Base-by-base conservation (phyloP, 208 protist species). In the Leishmania major region DNA sequence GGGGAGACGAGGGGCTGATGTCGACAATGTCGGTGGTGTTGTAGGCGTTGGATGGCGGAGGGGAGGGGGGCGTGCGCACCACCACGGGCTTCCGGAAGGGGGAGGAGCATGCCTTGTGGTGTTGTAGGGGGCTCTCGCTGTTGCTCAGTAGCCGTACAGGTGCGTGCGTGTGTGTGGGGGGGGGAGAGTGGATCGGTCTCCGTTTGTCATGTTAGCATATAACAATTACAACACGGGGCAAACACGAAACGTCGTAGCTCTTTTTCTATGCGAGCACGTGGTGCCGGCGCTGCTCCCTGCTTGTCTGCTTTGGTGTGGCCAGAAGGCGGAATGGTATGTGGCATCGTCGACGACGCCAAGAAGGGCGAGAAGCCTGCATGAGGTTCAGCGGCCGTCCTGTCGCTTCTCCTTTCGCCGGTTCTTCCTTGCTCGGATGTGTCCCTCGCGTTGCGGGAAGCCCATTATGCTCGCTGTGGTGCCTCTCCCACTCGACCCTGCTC, bases 381-480 rank as follows among this genome's bases (percentile, higher is more conserved):
- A 28, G 15, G 37, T 15, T 47, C 15, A 2, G 35, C 7, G 31
- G 40, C 67, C 43, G 67, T 47, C 35, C 3, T n/a, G 67, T 66
- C 31, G 64, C n/a, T n/a, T 80, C 49, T 0, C 64, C 78, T 55
- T 49, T 81, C 77, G 64, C 25, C 47, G 49, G 71, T 73, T 67
- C 31, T 64, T 45, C 60, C 4, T 66, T 45, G 15, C 53, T 47
- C 40, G 80, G 3, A 57, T 45, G 31, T 6, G 37, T 37, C 49
- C 28, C 40, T 57, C 49, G 45, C 15, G 10, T 17, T 31, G 45
- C 47, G 13, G 45, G 22, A 37, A 25, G 35, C 22, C 67, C 67
- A 37, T 73, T 40, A n/a, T n/a, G 7, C 19, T 43, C 64, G 35
- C 17, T 19, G 28, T 37, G 28, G 31, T 22, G 15, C 31, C 31